phyloP scores from a whole-genome alignment of 306 rosid genomes.

The Citrullus mucosospermus region DNA sequence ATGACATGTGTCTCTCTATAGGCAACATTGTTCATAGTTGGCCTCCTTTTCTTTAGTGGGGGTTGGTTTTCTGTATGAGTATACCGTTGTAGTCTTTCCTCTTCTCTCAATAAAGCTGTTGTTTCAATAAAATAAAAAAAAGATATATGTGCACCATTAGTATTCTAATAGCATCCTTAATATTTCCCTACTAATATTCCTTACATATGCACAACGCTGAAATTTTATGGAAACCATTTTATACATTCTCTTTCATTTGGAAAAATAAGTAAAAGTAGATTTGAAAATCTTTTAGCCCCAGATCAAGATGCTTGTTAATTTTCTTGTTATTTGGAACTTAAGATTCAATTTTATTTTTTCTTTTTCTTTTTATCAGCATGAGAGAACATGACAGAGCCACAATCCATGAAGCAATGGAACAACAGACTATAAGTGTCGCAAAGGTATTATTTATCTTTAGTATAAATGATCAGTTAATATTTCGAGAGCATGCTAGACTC shows the following conservation, averaged over 20 bases:
- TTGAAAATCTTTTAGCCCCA: background rate
- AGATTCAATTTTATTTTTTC: background rate
- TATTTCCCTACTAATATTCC: background rate
- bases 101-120: too few species aligned
- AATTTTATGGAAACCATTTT: background rate
- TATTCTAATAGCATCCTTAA: background rate
- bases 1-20: background rate
- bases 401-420: slow-evolving; percentile 99
- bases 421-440: slow-evolving; percentile 98
- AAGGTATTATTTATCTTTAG: slow-evolving; percentile 39
- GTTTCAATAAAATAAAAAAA: too few species aligned
- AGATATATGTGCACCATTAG: background rate
- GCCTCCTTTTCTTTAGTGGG: too few species aligned
- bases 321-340: background rate
- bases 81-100: too few species aligned
- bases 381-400: slow-evolving; percentile 97
- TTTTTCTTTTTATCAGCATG: slow-evolving; percentile 41
- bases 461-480: background rate
- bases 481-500: background rate
- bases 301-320: background rate
- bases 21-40: too few species aligned
- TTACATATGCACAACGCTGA: background rate
- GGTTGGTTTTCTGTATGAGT: too few species aligned
- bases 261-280: background rate
- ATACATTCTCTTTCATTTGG: background rate